Percentiles rank a stretch among this genome's conserved stretches.
Conservation (phyloP, 148 eudicot genomes). For the Tetragonia tetragonoides region DNA sequence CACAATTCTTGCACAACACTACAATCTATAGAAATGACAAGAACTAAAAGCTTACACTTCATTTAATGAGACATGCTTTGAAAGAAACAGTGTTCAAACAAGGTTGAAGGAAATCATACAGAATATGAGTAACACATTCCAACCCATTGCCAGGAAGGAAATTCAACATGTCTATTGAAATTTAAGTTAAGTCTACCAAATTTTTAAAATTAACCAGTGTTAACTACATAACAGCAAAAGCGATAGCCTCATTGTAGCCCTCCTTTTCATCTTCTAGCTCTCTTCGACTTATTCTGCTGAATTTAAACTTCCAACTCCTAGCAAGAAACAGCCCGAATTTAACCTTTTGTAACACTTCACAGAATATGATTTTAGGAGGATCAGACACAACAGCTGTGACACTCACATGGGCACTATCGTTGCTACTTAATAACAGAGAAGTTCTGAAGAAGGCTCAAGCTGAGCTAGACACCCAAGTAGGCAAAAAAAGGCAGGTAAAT, state of each 20-base stretch:
- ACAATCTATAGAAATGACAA: too few species aligned
- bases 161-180: too few species aligned
- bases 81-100: too few species aligned
- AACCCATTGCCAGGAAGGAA: too few species aligned
- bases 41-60: too few species aligned
- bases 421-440: conserved; percentile 24
- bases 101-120: too few species aligned
- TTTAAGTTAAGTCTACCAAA: too few species aligned
- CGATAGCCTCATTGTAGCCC: too few species aligned
- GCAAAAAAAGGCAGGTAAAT: conserved; percentile 24
- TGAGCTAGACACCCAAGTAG: conserved; percentile 28
- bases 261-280: background rate
- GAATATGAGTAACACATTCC: too few species aligned
- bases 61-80: too few species aligned
- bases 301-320: background rate
- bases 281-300: background rate
- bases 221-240: too few species aligned
- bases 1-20: background rate
- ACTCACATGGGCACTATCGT: conserved; percentile 28
- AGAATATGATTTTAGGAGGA: conserved; percentile 23
- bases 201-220: too few species aligned
- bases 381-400: conserved; percentile 30
- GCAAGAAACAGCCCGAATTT: background rate
- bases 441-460: conserved; percentile 22
- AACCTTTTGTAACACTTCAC: background rate